Base-by-base conservation (phyloP, 257 asterid genomes). In the Dorcoceras hygrometricum region DNA sequence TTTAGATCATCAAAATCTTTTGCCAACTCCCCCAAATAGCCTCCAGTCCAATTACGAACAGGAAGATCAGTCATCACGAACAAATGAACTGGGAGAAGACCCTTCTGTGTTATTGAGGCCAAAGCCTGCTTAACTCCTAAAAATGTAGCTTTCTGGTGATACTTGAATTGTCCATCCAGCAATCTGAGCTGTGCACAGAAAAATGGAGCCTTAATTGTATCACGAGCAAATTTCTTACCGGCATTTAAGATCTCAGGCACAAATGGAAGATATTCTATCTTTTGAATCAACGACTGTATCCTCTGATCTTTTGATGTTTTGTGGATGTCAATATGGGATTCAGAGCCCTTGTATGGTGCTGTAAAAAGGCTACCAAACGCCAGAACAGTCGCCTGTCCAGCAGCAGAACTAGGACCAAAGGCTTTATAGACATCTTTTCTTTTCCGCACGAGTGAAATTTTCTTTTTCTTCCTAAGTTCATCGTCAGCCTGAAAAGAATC, bases 21-120 rank as follows among this genome's bases (percentile, higher is more conserved):
- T 8, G 75, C 73, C 58, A 90, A 68, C 68, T 81, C 82, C 34
- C 91, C 97, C 72, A 93, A 80, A 81, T 84, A 93, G 70, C 70
- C 86, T 34, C 89, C 95, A 0, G 88, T 86, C 95, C 97, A 88
- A 63, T 90, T 81, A 74, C 67, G 34, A 78, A 34, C 59, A 25
- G 92, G 94, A 68, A 93, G 96, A 78, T 93, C 99, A 68, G 98
- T 92, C 98, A 93, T 93, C 57, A 93, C 73, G 68, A 90, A 90
- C 59, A 88, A 63, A 68, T 86, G 93, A 81, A 93, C 69, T 4
- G 91, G 96, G 70, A 72, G 86, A 48, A 85, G 74, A 24, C 70
- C 86, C 25, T 79, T 81, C 71, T 78, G 77, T 72, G 77, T 90
- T 74, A 93, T 73, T 72, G 67, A 58, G 28, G 83, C 89, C 56